Base-by-base conservation (phyloP, 306 rosid species). In the Biancaea sappan region DNA sequence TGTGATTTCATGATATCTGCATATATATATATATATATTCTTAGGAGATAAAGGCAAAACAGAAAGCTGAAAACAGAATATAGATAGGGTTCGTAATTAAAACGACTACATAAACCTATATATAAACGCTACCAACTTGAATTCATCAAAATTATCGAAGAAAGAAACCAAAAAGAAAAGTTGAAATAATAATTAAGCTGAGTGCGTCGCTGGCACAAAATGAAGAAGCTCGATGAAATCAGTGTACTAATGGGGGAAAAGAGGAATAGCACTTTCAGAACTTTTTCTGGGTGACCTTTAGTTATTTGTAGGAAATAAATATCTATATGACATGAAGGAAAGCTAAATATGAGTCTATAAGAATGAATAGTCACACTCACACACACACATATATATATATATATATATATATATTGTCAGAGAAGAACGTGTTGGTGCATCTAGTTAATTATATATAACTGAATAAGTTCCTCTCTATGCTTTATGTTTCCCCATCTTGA, bases 381-480 rank as follows among this genome's bases (percentile, higher is more conserved):
- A n/a, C n/a, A n/a, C n/a, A n/a, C n/a, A n/a, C n/a, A n/a, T n/a
- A n/a, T n/a, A n/a, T n/a, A n/a, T n/a, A n/a, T n/a, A n/a, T n/a
- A n/a, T n/a, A n/a, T n/a, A n/a, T n/a, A n/a, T n/a, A n/a, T n/a
- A n/a, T 31, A 35, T 74, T 74, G 77, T 68, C 73, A 74, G 77
- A 80, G 68, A 40, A 80, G 76, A 80, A 60, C 76, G 76, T 68
- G 76, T 73, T 38, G 8, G 16, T 11, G 24, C 1, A n/a, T n/a
- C n/a, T n/a, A 4, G 24, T 6, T 21, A 21, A 21, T 52, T 21
- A 52, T 52, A 21, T 15, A 22, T 52, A 8, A 22, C 9, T 37
- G 11, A n/a, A n/a, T n/a, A n/a, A 37, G 41, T 12, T 37, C 1
- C 38, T 4, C 8, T 34, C 1, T 34, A 5, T 5, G 1, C 38